These are phyloP conservation scores for Eragrostis curvula DNA, from an alignment of 176 grass and related monocot genomes.

Conservation along the genomic window DNA sequence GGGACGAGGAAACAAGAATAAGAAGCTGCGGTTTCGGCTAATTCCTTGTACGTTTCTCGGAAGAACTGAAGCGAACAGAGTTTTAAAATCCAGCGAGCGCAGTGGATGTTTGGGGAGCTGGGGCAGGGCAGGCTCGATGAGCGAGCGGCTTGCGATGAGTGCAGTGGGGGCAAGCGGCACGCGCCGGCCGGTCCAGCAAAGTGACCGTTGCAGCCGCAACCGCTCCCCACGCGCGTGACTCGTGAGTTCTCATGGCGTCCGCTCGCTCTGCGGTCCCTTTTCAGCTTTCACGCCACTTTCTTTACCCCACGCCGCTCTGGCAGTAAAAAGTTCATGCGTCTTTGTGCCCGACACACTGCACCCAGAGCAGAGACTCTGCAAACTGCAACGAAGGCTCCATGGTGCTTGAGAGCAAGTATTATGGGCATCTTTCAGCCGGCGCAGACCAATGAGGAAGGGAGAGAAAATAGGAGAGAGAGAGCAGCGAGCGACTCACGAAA, in stretches of 20 bases:
- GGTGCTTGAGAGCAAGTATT: no score
- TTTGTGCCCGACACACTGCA: no score
- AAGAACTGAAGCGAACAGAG: not conserved
- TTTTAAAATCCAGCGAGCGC: not conserved
- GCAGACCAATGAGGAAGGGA: no score
- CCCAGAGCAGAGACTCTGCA: no score
- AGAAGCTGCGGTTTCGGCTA: conserved; percentile 16
- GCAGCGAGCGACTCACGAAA: no score
- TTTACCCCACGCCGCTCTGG: not conserved
- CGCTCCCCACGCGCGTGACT: conserved; percentile 23
- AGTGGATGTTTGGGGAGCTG: conserved; percentile 11
- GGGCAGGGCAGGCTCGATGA: not conserved
- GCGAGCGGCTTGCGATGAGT: not conserved
- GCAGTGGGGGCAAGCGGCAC: not conserved
- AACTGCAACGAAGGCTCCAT: no score
- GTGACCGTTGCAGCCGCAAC: conserved; percentile 44
- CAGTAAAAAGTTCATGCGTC: not conserved
- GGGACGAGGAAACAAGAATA: conserved; percentile 25
- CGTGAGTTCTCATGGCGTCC: conserved; percentile 1
- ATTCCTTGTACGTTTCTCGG: not conserved
- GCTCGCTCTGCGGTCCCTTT: not conserved
- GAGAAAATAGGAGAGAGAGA: no score
- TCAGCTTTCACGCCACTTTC: not conserved
- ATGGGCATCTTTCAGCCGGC: no score
- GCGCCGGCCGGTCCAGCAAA: not conserved